Conservation (phyloP, 2,329 filamentous ascomycete genomes). For the Cercospora beticola region DNA sequence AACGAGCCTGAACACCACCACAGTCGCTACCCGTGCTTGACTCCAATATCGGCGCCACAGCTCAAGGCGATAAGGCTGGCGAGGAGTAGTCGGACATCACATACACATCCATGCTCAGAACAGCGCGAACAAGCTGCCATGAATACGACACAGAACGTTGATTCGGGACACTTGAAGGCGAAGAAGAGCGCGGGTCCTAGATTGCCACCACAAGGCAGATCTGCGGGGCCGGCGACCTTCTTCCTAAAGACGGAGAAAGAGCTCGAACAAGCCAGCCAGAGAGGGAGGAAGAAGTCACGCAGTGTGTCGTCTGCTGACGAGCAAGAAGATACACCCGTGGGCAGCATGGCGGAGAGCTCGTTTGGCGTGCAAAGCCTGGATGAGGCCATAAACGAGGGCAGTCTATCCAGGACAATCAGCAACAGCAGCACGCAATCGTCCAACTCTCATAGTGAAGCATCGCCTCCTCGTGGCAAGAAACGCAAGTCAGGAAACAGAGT, state of each 20-base stretch:
- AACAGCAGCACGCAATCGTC: constrained; percentile 26
- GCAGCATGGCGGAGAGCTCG: constrained; percentile 44
- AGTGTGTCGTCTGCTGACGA: constrained; percentile 22
- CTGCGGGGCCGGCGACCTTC: constrained; percentile 55
- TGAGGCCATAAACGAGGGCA: constrained; percentile 48
- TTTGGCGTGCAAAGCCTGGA: constrained; percentile 60
- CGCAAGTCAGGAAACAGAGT: constrained; percentile 38
- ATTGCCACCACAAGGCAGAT: constrained; percentile 6
- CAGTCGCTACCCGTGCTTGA: neutral
- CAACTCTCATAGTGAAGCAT: constrained; percentile 23
- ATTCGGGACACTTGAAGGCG: neutral
- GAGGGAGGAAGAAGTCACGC: constrained; percentile 31
- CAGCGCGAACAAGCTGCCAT: neutral
- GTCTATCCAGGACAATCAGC: constrained; percentile 30
- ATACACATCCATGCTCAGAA: neutral
- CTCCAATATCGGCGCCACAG: neutral
- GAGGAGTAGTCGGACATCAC: neutral
- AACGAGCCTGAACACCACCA: neutral
- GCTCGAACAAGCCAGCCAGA: constrained; percentile 38
- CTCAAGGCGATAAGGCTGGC: neutral
- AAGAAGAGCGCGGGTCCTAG: constrained; percentile 5
- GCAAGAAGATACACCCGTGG: constrained; percentile 26
- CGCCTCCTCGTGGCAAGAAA: constrained; percentile 26
- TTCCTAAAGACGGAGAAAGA: constrained; percentile 58
- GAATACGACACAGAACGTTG: constrained; percentile 9